Conservation (phyloP, 768 basidiomycete genomes). For the Arthromyces matolae region DNA sequence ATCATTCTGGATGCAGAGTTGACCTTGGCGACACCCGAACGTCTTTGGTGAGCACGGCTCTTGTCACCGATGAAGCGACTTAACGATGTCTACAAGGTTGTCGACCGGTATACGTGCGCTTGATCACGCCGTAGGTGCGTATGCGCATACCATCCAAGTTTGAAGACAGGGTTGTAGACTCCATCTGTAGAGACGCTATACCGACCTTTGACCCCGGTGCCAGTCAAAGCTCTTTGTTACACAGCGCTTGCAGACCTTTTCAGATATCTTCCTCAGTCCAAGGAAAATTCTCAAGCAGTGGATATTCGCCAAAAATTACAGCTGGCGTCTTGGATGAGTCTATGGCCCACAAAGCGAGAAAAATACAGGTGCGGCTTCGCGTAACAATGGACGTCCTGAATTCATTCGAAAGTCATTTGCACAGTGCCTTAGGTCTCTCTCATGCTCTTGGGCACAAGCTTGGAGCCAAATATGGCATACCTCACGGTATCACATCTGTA, state of each 20-base stretch:
- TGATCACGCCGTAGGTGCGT: conserved; percentile 73
- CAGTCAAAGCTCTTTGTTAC: conserved; percentile 62
- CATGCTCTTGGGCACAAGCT: conserved; percentile 73
- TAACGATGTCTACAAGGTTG: conserved; percentile 42
- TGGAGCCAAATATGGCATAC: conserved; percentile 70
- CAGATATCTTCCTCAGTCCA: conserved; percentile 64
- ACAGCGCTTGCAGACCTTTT: conserved; percentile 70
- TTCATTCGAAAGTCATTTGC: too few species aligned
- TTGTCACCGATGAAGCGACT: conserved; percentile 3
- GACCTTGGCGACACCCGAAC: conserved; percentile 67
- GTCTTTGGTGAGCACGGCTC: conserved; percentile 53
- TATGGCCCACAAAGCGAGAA: conserved; percentile 63
- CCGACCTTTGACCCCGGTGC: conserved; percentile 48
- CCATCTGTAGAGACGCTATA: conserved; percentile 57
- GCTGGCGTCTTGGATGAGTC: conserved; percentile 76
- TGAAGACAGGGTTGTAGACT: not conserved
- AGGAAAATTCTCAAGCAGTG: conserved; percentile 52
- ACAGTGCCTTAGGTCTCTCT: conserved; percentile 67
- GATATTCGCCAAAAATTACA: conserved; percentile 65
- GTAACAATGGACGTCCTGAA: too few species aligned
- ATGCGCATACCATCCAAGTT: not conserved
- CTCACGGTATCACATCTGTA: conserved; percentile 83
- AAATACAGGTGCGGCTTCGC: conserved; percentile 62
- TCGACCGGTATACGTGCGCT: conserved; percentile 77
- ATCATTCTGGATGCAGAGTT: conserved; percentile 78